phyloP scores from a whole-genome alignment of 805 yeast genomes.

The Sungouiozyma intestinalis region DNA sequence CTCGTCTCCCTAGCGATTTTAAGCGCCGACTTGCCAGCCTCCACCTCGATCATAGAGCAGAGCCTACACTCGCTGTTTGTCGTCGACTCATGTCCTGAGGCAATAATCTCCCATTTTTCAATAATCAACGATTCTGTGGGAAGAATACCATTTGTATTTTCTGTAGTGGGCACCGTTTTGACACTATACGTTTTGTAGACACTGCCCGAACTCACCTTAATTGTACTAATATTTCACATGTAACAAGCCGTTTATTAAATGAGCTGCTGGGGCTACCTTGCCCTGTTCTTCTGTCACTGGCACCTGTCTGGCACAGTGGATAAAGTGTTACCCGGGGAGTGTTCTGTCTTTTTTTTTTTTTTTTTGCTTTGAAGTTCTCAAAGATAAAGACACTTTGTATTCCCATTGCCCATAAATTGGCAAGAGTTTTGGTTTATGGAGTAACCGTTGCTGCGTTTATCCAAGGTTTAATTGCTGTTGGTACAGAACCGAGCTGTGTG shows the following conservation, averaged over 20 bases:
- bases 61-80: not conserved
- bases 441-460: too few relatives aligned
- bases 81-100: not conserved
- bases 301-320: not conserved
- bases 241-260: not conserved
- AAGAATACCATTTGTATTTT: slow-evolving; percentile 16
- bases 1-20: slow-evolving; percentile 13
- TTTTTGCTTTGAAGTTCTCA: not conserved
- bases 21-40: slow-evolving; percentile 1
- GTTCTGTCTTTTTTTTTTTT: too few relatives aligned
- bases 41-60: not conserved
- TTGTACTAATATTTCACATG: not conserved
- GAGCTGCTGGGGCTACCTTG: slow-evolving; percentile 2
- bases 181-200: slow-evolving; percentile 16
- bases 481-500: too few relatives aligned
- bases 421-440: not conserved
- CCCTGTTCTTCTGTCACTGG: too few relatives aligned
- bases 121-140: slow-evolving; percentile 10
- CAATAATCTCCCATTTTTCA: slow-evolving; percentile 1
- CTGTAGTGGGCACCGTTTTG: slow-evolving; percentile 13
- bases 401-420: not conserved
- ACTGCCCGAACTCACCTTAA: slow-evolving; percentile 2
- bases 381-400: not conserved
- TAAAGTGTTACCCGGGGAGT: not conserved
- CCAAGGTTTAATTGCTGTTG: too few relatives aligned